phyloP scores from a whole-genome alignment of 257 asterid genomes.

The Solanum sparsipilum region DNA sequence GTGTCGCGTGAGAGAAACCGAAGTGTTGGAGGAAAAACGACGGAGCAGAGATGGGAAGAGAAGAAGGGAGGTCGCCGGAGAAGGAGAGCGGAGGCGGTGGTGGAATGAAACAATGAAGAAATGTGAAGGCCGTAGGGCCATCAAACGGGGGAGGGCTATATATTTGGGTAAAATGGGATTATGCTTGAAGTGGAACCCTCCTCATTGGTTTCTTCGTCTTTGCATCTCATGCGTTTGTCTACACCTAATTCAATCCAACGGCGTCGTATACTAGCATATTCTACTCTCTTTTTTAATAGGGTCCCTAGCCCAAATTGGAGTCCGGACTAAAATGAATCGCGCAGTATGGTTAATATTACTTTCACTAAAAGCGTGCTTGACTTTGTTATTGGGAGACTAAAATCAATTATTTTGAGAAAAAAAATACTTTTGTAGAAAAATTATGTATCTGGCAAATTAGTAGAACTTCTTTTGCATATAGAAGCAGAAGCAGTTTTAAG shows the following conservation, averaged over 20 bases:
- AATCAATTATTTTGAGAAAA: not conserved
- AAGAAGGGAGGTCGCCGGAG: not conserved
- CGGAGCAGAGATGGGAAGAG: constrained; percentile 23
- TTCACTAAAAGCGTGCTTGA: not conserved
- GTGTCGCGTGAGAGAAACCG: constrained; percentile 11
- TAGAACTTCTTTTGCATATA: too few species aligned
- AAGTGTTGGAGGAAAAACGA: constrained; percentile 11
- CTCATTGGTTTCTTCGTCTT: not conserved
- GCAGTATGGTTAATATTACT: too few species aligned
- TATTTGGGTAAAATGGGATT: constrained; percentile 1
- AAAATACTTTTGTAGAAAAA: too few species aligned
- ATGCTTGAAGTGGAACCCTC: not conserved
- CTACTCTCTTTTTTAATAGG: not conserved
- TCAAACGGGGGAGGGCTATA: constrained; percentile 39
- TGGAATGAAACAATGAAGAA: constrained; percentile 43
- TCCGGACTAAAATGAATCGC: too few species aligned
- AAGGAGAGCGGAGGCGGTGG: not conserved
- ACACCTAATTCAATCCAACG: not conserved
- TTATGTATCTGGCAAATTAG: too few species aligned
- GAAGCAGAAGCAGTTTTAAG: not conserved
- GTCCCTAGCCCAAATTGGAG: not conserved
- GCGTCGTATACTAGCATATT: not conserved
- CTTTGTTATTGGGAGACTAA: too few species aligned
- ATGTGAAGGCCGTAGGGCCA: constrained; percentile 81
- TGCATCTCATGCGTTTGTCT: not conserved